Evolutionary conservation across 129 eudicot genomes (phyloP), one percentile per base, ranked within the genome.

Genomic region (Centaurea solstitialis): DNA sequence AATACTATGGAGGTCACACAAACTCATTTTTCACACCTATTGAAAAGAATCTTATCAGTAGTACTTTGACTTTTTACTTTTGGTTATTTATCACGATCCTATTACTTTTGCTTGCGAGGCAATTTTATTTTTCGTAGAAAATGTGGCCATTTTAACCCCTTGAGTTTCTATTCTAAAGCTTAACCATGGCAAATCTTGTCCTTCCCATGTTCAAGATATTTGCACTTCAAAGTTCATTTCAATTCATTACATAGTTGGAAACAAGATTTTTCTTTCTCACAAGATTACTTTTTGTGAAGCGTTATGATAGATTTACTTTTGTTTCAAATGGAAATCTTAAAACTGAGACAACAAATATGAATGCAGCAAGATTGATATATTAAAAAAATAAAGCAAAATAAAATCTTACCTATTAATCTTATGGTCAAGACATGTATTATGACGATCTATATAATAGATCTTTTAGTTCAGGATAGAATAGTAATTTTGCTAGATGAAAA

Each of bases 101-200:
- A 57, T 57, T 76, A 30, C 79, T 61, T 75, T 75, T 30, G 20
- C 50, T 35, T 2, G 57, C 70, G 61, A 68, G 22, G 12, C 70
- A 33, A 20, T 43, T 76, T 76, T 4, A 17, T 18, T 61, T 45
- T 35, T 61, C 24, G 6, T 76, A 35, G 50, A 2, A 37, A 18
- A 30, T 75, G 59, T 75, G 30, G 23, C 26, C 37, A 50, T 33
- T 30, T 50, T 75, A 75, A 75, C 70, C 30, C n/a, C 26, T 59
- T 75, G 79, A 75, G 28, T 68, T 17, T 28, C 79, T 28, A 61
- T 57, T 74, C 62, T 28, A 74, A 8, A 26, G 68, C 68, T 75
- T 50, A 47, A 75, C 50, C 68, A 17, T 59, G 78, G 78, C 17
- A 30, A 21, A 18, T 59, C 70, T 20, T 45, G 13, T 66, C 70